Base-by-base conservation (phyloP, 2,329 filamentous ascomycete species). In the Sclerotiophoma versabilis region DNA sequence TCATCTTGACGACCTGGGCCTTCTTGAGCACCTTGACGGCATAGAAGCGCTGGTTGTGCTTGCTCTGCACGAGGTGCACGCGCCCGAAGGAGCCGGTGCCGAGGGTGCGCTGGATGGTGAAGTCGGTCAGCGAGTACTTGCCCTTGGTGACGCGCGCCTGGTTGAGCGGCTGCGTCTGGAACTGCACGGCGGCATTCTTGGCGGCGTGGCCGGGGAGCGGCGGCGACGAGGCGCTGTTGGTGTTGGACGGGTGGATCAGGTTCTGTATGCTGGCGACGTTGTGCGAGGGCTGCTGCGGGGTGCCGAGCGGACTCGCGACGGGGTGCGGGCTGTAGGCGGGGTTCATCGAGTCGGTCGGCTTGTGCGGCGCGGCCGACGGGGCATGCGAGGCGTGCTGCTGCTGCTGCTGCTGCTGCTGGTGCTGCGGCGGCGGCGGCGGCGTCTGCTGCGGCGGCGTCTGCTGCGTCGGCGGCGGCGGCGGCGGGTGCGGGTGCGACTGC, bases 11-110 rank as follows among this genome's bases (percentile, higher is more conserved):
- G 49, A 99, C 93, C 79, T 99, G 95, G 42, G 88, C 88, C 84
- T 99, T 99, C 77, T 99, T 99, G 77, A 99, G 80, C 63, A 99
- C 95, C 80, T 99, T 99, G 78, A 99, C 89, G 38, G 95, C 95
- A 79, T 99, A 99, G 82, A 93, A 99, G 58, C 95, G 88, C 78
- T 96, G 91, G 77, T 99, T 99, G 80, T 99, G 95, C 77, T 93
- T 95, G 63, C 93, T 97, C 79, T 98, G 95, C 47, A 98, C 95
- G 57, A 99, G 82, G 74, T 99, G 95, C 37, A 99, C 95, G 64
- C 95, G 86, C 38, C 95, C 95, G 77, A 99, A 99, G 76, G 93
- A 97, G 71, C 95, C 95, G 27, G 95, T 99, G 45, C 95, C 95
- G 60, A 99, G 82, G 30, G 95, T 99, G 67, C 95, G 86, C 79